Conservation (phyloP, 2,329 filamentous ascomycete genomes). For the Diplodia seriata region DNA sequence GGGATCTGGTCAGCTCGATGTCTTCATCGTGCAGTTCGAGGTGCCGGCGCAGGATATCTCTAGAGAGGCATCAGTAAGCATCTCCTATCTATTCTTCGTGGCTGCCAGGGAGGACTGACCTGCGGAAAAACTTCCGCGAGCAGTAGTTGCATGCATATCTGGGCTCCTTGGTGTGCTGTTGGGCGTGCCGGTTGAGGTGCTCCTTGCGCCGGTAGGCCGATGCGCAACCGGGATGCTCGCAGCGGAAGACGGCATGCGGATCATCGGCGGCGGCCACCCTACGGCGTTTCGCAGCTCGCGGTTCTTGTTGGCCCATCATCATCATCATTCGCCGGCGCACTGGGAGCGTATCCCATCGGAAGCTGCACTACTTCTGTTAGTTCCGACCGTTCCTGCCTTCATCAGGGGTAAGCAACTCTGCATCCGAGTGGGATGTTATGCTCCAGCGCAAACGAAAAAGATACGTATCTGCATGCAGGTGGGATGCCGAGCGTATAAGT, state of each 20-base stretch:
- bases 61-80: background rate
- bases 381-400: background rate
- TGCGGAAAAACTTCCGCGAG: constrained; percentile 16
- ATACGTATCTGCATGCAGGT: background rate
- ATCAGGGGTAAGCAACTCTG: background rate
- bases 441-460: background rate
- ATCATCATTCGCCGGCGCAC: background rate
- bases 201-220: constrained; percentile 25
- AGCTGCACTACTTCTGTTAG: background rate
- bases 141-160: constrained; percentile 13
- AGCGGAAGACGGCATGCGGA: constrained; percentile 11
- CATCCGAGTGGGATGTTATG: constrained; percentile 1
- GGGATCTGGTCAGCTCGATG: constrained; percentile 10
- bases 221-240: constrained; percentile 18
- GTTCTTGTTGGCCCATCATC: constrained; percentile 5
- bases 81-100: background rate
- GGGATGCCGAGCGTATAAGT: constrained; percentile 18
- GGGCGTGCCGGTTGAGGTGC: constrained; percentile 23
- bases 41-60: constrained; percentile 27
- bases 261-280: background rate
- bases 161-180: constrained; percentile 20
- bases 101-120: background rate
- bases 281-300: constrained; percentile 4
- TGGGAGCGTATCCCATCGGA: constrained; percentile 10
- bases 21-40: constrained; percentile 14